Percentiles rank a stretch among this genome's conserved stretches.
Evolutionary conservation across 2,329 filamentous ascomycete genomes (phyloP).

Genomic region (Exserohilum rostratum): DNA sequence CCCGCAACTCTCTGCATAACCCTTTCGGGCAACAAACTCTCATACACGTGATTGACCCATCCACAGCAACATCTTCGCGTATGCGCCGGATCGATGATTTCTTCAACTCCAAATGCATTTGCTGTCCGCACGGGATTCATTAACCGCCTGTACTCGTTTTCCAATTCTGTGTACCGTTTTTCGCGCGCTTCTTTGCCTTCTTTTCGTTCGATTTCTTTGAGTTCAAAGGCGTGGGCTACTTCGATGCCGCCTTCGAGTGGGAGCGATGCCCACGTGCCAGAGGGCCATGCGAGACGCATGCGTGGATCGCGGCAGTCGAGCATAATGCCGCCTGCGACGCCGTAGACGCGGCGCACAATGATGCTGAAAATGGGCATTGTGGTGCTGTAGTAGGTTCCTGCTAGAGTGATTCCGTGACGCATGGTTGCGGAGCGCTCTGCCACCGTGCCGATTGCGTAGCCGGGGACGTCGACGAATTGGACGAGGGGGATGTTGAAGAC

Average conservation of each 20-base stretch:
- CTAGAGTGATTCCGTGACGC: conserved; percentile 67
- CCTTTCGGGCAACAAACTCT: conserved; percentile 58
- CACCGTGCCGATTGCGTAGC: conserved; percentile 68
- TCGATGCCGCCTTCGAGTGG: conserved; percentile 70
- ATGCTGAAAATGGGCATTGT: conserved; percentile 68
- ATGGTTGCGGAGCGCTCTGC: conserved; percentile 69
- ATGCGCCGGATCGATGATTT: conserved; percentile 68
- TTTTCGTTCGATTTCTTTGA: conserved; percentile 61
- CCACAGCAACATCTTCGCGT: conserved; percentile 62
- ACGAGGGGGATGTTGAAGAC: conserved; percentile 69
- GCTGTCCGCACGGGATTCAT: conserved; percentile 71
- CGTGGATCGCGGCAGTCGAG: conserved; percentile 66
- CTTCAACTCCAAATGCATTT: conserved; percentile 67
- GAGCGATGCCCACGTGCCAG: conserved; percentile 66
- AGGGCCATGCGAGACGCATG: conserved; percentile 68
- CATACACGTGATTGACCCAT: conserved; percentile 64
- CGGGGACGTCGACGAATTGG: conserved; percentile 66
- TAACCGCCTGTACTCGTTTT: conserved; percentile 64
- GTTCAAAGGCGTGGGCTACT: conserved; percentile 65
- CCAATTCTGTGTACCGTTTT: conserved; percentile 61
- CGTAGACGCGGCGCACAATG: conserved; percentile 66
- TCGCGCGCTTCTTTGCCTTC: conserved; percentile 56
- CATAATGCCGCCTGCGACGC: conserved; percentile 70
- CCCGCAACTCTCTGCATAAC: conserved; percentile 52
- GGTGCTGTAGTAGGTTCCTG: conserved; percentile 66